phyloP scores from a whole-genome alignment of 345 rosid genomes.

The Aegle marmelos region DNA sequence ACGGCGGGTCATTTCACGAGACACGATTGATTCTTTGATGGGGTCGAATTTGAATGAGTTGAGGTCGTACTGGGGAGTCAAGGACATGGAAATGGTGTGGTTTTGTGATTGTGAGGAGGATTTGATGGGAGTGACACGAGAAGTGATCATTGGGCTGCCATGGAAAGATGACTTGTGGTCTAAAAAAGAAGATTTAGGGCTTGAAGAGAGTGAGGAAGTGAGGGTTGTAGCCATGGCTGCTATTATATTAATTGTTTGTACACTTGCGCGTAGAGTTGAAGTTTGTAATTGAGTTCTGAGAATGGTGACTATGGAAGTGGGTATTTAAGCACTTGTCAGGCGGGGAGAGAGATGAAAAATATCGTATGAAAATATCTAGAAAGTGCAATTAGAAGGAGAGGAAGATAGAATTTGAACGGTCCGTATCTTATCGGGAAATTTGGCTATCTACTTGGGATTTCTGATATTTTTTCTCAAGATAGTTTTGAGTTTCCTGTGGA shows the following conservation, averaged over 20 bases:
- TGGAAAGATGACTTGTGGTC: conserved; percentile 31
- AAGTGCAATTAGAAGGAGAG: not conserved
- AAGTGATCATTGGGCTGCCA: conserved; percentile 19
- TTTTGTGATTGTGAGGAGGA: not conserved
- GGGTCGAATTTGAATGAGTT: conserved; percentile 30
- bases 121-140: conserved; percentile 9
- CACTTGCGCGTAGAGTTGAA: not conserved
- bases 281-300: not conserved
- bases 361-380: conserved; percentile 5
- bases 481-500: not conserved
- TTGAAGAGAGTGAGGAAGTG: conserved; percentile 21
- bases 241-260: not conserved
- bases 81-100: conserved; percentile 15
- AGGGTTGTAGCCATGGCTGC: conserved; percentile 29
- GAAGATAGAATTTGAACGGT: conserved; percentile 22
- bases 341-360: conserved; percentile 8
- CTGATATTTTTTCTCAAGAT: not conserved
- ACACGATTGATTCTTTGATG: conserved; percentile 31
- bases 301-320: not conserved
- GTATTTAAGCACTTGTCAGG: not conserved
- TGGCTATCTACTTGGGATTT: not conserved
- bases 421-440: not conserved
- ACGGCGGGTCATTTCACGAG: conserved; percentile 31
- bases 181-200: conserved; percentile 15
- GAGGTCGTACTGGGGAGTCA: conserved; percentile 14